Conservation (phyloP, 768 basidiomycete genomes). For the Tylopilus sp. region DNA sequence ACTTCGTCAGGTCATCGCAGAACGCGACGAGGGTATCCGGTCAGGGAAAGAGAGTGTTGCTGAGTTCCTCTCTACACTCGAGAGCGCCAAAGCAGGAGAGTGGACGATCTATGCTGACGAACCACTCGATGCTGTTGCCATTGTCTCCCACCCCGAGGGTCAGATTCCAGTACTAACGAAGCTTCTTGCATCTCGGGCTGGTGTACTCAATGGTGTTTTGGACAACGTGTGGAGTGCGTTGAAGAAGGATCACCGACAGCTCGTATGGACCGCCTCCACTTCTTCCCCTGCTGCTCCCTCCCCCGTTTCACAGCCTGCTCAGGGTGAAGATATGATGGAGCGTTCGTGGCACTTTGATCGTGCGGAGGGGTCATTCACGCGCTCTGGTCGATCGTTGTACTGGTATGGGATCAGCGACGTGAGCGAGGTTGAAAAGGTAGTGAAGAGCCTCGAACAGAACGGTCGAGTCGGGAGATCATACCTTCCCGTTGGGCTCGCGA, state of each 20-base stretch:
- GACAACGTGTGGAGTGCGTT: conserved; percentile 98
- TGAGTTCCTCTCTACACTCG: conserved; percentile 58
- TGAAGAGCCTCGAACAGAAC: conserved; percentile 70
- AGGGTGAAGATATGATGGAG: conserved; percentile 80
- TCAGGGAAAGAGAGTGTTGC: conserved; percentile 82
- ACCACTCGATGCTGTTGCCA: conserved; percentile 90
- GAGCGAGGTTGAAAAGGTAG: conserved; percentile 83
- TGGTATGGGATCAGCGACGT: conserved; percentile 97
- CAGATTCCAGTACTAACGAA: conserved; percentile 91
- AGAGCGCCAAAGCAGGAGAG: conserved; percentile 73
- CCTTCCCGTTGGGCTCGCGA: conserved; percentile 51
- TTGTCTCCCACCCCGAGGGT: conserved; percentile 88
- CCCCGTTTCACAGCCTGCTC: conserved; percentile 8
- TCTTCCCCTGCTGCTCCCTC: conserved; percentile 12
- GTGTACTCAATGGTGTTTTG: conserved; percentile 89
- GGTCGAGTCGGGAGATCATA: conserved; percentile 85
- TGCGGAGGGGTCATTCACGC: conserved; percentile 95
- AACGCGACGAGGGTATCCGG: conserved; percentile 91
- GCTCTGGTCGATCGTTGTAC: conserved; percentile 90
- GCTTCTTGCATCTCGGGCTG: conserved; percentile 82
- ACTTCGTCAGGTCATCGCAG: conserved; percentile 90
- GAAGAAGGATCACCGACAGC: conserved; percentile 86
- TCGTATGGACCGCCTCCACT: conserved; percentile 97
- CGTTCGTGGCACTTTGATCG: conserved; percentile 98
- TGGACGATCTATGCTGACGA: conserved; percentile 99